Percentiles rank a stretch among this genome's conserved stretches.
phyloP scores from a whole-genome alignment of 2,329 filamentous ascomycete species.

The Colletotrichum sp. region DNA sequence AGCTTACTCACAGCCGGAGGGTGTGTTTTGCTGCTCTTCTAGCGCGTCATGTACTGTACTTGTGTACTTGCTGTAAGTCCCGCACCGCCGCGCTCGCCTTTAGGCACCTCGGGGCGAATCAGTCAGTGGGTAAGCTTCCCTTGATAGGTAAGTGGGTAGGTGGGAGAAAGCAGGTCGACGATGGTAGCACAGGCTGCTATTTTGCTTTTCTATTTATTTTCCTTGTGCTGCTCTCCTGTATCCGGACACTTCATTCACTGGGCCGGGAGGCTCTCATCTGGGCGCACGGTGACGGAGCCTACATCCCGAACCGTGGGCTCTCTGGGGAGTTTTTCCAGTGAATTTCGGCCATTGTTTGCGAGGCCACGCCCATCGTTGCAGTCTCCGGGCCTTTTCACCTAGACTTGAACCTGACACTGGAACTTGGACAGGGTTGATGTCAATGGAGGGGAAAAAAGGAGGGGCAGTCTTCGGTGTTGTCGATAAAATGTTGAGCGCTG shows the following conservation, averaged over 20 bases:
- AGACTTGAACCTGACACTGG: neutral
- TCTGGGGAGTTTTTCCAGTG: neutral
- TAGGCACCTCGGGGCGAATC: constrained; percentile 12
- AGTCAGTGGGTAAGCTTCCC: constrained; percentile 17
- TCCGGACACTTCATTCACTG: neutral
- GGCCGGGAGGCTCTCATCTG: neutral
- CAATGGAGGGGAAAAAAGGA: constrained; percentile 16
- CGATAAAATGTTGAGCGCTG: constrained; percentile 15
- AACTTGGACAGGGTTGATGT: constrained; percentile 21
- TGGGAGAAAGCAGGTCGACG: neutral
- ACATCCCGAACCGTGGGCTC: neutral
- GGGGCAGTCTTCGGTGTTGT: constrained; percentile 14
- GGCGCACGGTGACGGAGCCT: neutral
- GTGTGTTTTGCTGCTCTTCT: neutral
- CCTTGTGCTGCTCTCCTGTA: neutral
- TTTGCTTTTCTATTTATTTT: neutral
- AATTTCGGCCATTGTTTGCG: neutral
- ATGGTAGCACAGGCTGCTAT: neutral
- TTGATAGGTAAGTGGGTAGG: constrained; percentile 13
- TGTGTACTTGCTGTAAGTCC: constrained; percentile 6
- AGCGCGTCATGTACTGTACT: constrained; percentile 9
- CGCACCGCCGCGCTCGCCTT: constrained; percentile 16
- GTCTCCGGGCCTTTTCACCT: constrained; percentile 1
- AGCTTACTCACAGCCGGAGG: constrained; percentile 16
- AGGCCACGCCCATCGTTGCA: neutral